Evolutionary conservation across 768 basidiomycete species (phyloP), one percentile per base, ranked within the genome.

Genomic region (Daedaleopsis nitida): DNA sequence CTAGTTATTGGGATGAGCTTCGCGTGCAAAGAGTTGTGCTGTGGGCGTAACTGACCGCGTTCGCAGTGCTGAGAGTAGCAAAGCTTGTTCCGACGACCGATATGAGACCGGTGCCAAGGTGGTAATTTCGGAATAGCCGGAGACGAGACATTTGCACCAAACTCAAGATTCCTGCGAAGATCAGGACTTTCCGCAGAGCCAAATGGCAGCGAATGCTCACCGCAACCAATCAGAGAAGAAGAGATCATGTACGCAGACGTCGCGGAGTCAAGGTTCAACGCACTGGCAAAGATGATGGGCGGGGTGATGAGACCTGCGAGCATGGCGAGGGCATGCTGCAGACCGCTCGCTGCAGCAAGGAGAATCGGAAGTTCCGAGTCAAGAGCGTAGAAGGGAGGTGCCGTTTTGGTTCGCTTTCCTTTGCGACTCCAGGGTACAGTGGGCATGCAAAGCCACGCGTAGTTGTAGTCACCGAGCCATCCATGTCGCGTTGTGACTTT

Each of bases 381-480:
- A 7, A 93, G 74, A 3, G 84, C 84, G 65, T 91, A 93, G 75
- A 93, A 94, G 0, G 91, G 91, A 1, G 92, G 87, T 17, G 75
- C 70, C 10, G 72, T 68, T 16, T 58, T 60, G 17, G 48, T 63
- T 52, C 52, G 60, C 44, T 71, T 72, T 7, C 64, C 58, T 23
- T 70, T 70, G 17, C 72, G 70, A 7, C 67, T 21, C 68, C 83
- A 91, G 0, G 92, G 92, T 0, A 91, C 76, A 0, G 77, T 73
- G 2, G 92, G 91, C 19, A 78, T 81, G 70, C 91, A 92, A 57
- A 92, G 80, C 82, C 83, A 78, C 9, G 75, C 80, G 68, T 90
- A 93, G 75, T 93, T 84, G 69, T 92, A 94, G 70, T 88, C 87
- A 0, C 92, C 92, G n/a, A 93, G 59, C 92, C 92, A 94, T 9